Conservation (phyloP, 2,329 filamentous ascomycete species). For the Thelonectria discophora region DNA sequence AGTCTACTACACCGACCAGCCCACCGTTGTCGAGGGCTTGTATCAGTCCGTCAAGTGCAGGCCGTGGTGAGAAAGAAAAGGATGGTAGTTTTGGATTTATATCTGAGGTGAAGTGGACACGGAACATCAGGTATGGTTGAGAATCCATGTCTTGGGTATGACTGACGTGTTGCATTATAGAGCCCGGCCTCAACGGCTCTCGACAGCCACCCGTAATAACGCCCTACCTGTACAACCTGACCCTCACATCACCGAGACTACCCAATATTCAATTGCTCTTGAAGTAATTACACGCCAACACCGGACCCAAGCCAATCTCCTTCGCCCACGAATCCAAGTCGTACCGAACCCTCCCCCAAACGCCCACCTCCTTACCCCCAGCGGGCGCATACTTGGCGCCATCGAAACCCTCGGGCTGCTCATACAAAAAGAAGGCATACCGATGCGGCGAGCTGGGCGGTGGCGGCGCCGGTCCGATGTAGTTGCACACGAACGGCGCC, state of each 20-base stretch:
- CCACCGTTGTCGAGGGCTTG: neutral
- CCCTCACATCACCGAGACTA: neutral
- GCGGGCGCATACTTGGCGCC: slow-evolving; percentile 44
- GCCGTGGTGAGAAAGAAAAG: neutral
- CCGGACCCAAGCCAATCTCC: slow-evolving; percentile 55
- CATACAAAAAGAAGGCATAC: slow-evolving; percentile 59
- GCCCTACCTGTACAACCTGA: no score
- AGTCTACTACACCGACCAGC: neutral
- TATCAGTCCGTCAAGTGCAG: neutral
- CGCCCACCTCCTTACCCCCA: slow-evolving; percentile 48
- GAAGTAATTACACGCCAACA: slow-evolving; percentile 29
- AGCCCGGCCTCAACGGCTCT: no score
- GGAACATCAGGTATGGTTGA: neutral
- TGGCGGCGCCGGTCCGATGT: slow-evolving; percentile 58
- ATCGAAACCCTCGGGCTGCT: slow-evolving; percentile 50
- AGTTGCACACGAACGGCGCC: slow-evolving; percentile 48
- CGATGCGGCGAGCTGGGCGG: slow-evolving; percentile 56
- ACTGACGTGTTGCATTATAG: no score
- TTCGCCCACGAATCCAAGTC: slow-evolving; percentile 55
- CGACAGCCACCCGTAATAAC: no score
- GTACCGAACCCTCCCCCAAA: slow-evolving; percentile 52
- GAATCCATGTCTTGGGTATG: no score
- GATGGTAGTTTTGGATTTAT: neutral
- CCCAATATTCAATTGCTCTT: slow-evolving; percentile 23
- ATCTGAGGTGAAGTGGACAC: neutral